phyloP scores from a whole-genome alignment of 108 stramenopile genomes.

The Nitzschia sp. region DNA sequence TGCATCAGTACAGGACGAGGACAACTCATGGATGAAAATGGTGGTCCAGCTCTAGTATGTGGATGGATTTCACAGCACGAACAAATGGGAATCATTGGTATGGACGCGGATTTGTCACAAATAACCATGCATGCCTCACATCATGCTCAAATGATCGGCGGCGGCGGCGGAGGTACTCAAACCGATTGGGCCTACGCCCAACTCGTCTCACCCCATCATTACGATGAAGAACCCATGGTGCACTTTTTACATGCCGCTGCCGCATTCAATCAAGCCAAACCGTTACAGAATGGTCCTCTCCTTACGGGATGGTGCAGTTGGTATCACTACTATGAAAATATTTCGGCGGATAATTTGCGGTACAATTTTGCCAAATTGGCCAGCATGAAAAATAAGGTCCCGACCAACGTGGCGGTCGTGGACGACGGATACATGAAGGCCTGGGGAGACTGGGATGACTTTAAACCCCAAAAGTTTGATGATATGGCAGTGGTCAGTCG shows the following conservation, averaged over 20 bases:
- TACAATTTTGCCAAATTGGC: conserved; percentile 73
- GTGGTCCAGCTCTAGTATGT: conserved; percentile 82
- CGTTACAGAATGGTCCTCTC: conserved; percentile 69
- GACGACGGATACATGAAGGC: conserved; percentile 96
- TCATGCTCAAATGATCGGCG: conserved; percentile 45
- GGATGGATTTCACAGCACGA: conserved; percentile 86
- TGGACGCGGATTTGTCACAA: conserved; percentile 52
- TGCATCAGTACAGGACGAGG: conserved; percentile 53
- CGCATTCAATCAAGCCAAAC: conserved; percentile 71
- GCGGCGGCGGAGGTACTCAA: neutral
- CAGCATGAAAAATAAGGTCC: conserved; percentile 52
- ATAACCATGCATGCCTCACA: conserved; percentile 71
- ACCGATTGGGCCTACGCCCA: conserved; percentile 89
- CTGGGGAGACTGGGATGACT: conserved; percentile 93
- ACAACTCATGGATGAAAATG: conserved; percentile 71
- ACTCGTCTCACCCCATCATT: conserved; percentile 64
- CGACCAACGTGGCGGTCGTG: conserved; percentile 82
- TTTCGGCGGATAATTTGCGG: conserved; percentile 69
- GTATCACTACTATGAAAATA: conserved; percentile 93
- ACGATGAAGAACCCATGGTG: conserved; percentile 89
- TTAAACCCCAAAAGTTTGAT: conserved; percentile 77
- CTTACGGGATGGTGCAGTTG: conserved; percentile 92
- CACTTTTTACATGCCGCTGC: conserved; percentile 80
- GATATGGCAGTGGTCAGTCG: conserved; percentile 71
- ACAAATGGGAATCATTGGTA: conserved; percentile 77